A percentile compares a stretch with the other conserved stretches of the same genome.
Conservation (phyloP, 768 basidiomycete genomes). For the Mycena polygramma region DNA sequence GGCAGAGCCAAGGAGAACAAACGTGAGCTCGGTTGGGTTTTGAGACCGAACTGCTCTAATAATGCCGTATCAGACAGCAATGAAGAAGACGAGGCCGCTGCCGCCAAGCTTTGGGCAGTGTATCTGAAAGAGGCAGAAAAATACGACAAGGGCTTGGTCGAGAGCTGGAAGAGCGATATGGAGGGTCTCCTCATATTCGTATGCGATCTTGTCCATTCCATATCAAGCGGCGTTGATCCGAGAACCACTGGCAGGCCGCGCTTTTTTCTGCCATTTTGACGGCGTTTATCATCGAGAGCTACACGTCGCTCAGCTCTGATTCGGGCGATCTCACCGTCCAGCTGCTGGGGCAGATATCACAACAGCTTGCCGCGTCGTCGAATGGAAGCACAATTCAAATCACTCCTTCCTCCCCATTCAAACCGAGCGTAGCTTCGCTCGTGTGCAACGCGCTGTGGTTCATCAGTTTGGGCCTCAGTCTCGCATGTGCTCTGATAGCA, state of each 20-base stretch:
- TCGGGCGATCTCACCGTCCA: conserved; percentile 29
- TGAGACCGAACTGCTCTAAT: too few relatives aligned
- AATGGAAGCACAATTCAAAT: conserved; percentile 13
- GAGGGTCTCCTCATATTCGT: conserved; percentile 28
- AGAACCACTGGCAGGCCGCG: conserved; percentile 34
- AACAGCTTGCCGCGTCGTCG: conserved; percentile 11
- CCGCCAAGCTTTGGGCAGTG: conserved; percentile 22
- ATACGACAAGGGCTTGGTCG: conserved; percentile 22
- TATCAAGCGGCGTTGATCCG: background rate
- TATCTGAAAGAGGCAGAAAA: conserved; percentile 20
- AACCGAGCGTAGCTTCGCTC: conserved; percentile 2
- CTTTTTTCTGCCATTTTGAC: conserved; percentile 44
- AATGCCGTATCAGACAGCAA: background rate
- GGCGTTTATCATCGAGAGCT: conserved; percentile 44
- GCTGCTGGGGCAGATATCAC: conserved; percentile 11
- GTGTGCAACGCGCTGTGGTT: conserved; percentile 29
- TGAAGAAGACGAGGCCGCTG: background rate
- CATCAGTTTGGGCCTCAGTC: conserved; percentile 21
- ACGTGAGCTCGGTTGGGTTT: too few relatives aligned
- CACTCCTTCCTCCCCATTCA: background rate
- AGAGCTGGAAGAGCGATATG: conserved; percentile 31
- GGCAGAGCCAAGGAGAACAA: too few relatives aligned
- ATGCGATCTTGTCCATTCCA: background rate
- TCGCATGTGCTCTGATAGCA: conserved; percentile 20
- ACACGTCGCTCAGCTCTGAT: conserved; percentile 37